These are phyloP conservation scores for Scedosporium minutisporum DNA, from an alignment of 2,329 filamentous ascomycete species.

Conservation along the genomic window DNA sequence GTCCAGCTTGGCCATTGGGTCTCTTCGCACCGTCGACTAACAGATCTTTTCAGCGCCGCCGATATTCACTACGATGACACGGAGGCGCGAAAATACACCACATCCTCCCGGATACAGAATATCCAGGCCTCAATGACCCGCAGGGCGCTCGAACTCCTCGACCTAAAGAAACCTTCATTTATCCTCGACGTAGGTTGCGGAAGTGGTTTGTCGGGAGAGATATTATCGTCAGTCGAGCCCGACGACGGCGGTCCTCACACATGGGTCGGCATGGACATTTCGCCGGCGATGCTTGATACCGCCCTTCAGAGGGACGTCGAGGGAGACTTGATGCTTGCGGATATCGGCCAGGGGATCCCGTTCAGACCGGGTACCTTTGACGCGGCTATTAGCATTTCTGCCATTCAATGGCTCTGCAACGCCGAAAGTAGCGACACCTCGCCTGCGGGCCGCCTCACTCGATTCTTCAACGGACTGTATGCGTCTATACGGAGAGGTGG, in stretches of 20 bases:
- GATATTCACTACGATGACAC: constrained; percentile 96
- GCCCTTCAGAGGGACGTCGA: constrained; percentile 87
- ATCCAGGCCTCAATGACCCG: constrained; percentile 94
- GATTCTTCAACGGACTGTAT: constrained; percentile 93
- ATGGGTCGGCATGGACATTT: constrained; percentile 97
- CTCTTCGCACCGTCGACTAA: constrained; percentile 12
- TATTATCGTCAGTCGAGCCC: constrained; percentile 62
- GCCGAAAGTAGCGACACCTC: constrained; percentile 81
- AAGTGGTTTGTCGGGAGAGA: constrained; percentile 87
- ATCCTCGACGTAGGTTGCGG: constrained; percentile 97
- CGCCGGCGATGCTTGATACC: constrained; percentile 90
- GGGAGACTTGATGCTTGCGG: constrained; percentile 85
- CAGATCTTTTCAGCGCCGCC: constrained; percentile 54
- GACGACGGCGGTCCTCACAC: constrained; percentile 76
- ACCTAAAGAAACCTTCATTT: constrained; percentile 67
- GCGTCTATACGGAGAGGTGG: constrained; percentile 74
- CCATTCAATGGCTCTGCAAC: constrained; percentile 98
- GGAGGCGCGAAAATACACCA: constrained; percentile 96
- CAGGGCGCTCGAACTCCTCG: constrained; percentile 83
- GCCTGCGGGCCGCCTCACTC: constrained; percentile 63
- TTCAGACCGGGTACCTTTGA: constrained; percentile 91
- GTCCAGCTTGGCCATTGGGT: neutral
- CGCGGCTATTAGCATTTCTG: constrained; percentile 87
- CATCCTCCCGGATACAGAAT: constrained; percentile 85
- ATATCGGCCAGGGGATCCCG: constrained; percentile 91